Conservation (phyloP, 345 rosid genomes). For the Syzygium grande region DNA sequence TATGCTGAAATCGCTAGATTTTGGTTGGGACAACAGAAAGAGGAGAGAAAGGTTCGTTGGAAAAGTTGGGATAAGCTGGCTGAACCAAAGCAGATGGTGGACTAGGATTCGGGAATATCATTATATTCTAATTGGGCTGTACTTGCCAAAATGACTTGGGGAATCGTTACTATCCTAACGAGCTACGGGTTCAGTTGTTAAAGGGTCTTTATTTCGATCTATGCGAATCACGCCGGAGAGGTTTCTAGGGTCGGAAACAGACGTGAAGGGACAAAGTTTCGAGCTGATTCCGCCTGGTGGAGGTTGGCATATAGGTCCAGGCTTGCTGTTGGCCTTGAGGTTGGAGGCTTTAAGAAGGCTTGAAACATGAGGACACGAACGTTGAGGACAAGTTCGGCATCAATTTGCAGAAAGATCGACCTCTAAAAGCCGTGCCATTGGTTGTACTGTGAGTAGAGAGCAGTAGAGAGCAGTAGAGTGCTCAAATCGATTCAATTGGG, state of each 20-base stretch:
- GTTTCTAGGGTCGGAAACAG: constrained; percentile 6
- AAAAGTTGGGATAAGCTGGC: neutral
- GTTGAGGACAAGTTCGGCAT: no score
- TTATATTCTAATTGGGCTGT: neutral
- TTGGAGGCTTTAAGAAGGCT: no score
- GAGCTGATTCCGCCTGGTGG: no score
- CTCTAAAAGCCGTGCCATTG: no score
- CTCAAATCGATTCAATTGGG: no score
- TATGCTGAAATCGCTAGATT: neutral
- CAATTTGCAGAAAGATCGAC: no score
- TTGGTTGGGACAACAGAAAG: neutral
- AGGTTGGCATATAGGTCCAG: no score
- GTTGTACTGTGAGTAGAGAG: no score
- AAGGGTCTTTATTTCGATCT: neutral
- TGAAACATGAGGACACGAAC: no score
- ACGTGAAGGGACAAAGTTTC: no score
- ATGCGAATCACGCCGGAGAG: neutral
- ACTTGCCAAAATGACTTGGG: neutral
- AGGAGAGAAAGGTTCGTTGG: neutral
- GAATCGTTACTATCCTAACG: neutral
- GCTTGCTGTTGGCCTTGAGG: no score
- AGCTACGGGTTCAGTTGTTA: neutral
- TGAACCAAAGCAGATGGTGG: neutral
- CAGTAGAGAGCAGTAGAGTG: no score
- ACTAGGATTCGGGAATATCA: neutral